These are phyloP conservation scores for Globisporangium alternatum DNA, from an alignment of 352 stramenopile species.

Conservation along the genomic window DNA sequence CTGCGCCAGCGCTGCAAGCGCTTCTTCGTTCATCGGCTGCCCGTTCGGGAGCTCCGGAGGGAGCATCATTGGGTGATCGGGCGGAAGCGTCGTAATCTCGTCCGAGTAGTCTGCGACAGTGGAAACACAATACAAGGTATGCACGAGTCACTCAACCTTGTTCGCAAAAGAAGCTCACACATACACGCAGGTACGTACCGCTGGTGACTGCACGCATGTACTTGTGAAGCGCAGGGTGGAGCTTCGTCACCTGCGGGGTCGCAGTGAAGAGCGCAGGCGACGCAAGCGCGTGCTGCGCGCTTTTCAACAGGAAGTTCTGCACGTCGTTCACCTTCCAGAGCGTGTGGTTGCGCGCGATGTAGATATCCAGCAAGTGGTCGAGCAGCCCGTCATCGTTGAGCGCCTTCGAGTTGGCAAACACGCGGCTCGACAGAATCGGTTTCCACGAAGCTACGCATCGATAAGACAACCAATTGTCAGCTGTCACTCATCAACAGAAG, in stretches of 20 bases:
- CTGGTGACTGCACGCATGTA: conserved; percentile 63
- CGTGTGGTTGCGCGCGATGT: conserved; percentile 71
- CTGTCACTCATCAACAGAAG: background rate
- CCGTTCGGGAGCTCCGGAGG: conserved; percentile 58
- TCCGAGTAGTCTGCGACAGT: conserved; percentile 74
- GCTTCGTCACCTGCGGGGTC: conserved; percentile 55
- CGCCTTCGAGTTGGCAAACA: conserved; percentile 73
- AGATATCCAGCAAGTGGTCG: conserved; percentile 78
- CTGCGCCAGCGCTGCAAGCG: conserved; percentile 48
- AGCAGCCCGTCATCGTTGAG: conserved; percentile 57
- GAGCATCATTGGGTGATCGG: conserved; percentile 84
- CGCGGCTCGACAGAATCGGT: conserved; percentile 59
- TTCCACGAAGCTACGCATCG: conserved; percentile 55
- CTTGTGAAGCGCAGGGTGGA: conserved; percentile 60
- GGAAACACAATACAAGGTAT: background rate
- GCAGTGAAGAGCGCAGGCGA: conserved; percentile 45
- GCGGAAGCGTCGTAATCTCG: conserved; percentile 80
- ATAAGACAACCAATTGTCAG: background rate
- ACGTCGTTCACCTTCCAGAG: conserved; percentile 85
- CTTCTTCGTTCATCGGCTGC: conserved; percentile 55
- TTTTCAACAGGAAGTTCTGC: conserved; percentile 62
- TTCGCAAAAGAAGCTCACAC: background rate
- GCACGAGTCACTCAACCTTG: background rate
- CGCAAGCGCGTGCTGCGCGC: conserved; percentile 60
- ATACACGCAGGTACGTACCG: conserved; percentile 27